Evolutionary conservation across 805 yeast genomes (phyloP), one percentile per base, ranked within the genome.

Genomic region (Cyberlindnera samutprakarnensis): DNA sequence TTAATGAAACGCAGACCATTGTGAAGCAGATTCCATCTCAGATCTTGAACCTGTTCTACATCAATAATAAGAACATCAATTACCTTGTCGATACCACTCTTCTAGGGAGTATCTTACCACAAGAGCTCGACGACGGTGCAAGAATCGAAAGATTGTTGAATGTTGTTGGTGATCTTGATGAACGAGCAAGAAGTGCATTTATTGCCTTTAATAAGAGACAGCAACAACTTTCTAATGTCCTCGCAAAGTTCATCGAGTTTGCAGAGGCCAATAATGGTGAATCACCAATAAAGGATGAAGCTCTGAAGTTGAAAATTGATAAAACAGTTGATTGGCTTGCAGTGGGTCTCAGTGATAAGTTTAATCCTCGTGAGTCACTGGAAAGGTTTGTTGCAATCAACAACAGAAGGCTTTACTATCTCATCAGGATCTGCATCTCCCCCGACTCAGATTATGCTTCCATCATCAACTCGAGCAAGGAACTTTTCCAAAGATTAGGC

Each of bases 151-250:
- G 92, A 31, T 41, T 83, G 2, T 50, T 81, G 28, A 54, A 52
- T 2, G 62, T 83, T 2, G 56, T 72, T 31, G 44, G 58, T 1
- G 56, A 53, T 22, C 61, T 87, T 17, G 71, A 75, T 31, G 66
- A 66, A 2, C 77, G 74, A 40, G 70, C 88, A 0, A 64, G 65
- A 39, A 63, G 70, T 16, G 72, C 94, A 0, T 79, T 86, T 43
- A 56, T 64, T 37, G 90, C 95, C 0, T 70, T 84, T 23, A 68
- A 72, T 31, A 71, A 66, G 44, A 66, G 95, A 30, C 95, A 86
- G 49, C 65, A 68, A 30, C 78, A 78, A 41, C 53, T 72, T 18
- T 58, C 81, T 2, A 51, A 59, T 3, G 84, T 72, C 1, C 33
- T 84, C 7, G 38, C 43, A 2, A 70, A 70, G 36, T 66, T 70